phyloP scores from a whole-genome alignment of 2,329 filamentous ascomycete genomes.

The Davidsoniella neocaledoniae region DNA sequence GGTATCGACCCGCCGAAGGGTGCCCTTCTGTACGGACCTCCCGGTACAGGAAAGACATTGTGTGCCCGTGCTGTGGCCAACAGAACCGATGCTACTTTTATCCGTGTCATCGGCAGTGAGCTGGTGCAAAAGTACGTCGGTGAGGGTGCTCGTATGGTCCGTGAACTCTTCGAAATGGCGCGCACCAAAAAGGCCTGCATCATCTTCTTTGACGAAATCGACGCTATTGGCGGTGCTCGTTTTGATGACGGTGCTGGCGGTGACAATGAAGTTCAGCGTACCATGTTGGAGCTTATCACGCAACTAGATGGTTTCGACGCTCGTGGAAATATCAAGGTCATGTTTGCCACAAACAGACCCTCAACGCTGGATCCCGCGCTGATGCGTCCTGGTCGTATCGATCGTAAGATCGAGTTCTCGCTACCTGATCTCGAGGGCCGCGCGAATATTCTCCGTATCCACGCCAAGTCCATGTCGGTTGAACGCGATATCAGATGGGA shows the following conservation, averaged over 20 bases:
- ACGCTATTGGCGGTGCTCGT: constrained; percentile 86
- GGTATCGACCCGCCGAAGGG: constrained; percentile 98
- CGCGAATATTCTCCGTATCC: constrained; percentile 93
- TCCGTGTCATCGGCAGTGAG: constrained; percentile 94
- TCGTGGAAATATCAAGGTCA: constrained; percentile 96
- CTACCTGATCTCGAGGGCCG: constrained; percentile 92
- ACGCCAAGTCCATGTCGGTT: constrained; percentile 99
- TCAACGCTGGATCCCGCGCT: constrained; percentile 92
- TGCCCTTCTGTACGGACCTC: constrained; percentile 87
- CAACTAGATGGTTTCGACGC: constrained; percentile 94
- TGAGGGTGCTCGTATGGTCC: constrained; percentile 94
- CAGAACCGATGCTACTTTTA: constrained; percentile 95
- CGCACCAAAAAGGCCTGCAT: constrained; percentile 99
- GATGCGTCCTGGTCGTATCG: constrained; percentile 93
- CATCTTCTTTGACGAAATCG: constrained; percentile 92
- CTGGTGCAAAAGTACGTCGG: constrained; percentile 98
- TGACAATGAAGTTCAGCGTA: constrained; percentile 94
- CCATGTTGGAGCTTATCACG: constrained; percentile 95
- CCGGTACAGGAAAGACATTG: constrained; percentile 96
- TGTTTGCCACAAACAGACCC: constrained; percentile 96
- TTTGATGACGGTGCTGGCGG: constrained; percentile 94
- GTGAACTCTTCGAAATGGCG: constrained; percentile 98
- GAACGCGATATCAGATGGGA: constrained; percentile 99
- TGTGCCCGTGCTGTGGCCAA: constrained; percentile 96
- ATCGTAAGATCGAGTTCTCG: constrained; percentile 97